Conservation (phyloP, 202 grass and related monocot species). For the Saccharum hybrid region DNA sequence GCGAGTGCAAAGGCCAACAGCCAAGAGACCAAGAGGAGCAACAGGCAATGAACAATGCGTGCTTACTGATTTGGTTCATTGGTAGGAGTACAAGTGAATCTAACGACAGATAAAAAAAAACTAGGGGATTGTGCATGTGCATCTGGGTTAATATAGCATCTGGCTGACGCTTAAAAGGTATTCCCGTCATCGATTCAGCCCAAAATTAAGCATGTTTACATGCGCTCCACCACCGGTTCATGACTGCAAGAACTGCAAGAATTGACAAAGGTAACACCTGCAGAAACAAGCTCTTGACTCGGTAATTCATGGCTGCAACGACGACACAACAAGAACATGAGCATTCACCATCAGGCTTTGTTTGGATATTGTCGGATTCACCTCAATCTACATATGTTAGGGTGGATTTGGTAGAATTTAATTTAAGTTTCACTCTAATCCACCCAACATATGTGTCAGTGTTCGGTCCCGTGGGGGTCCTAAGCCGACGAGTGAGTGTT, state of each 20-base stretch:
- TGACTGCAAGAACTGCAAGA: not conserved
- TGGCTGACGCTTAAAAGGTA: too few relatives aligned
- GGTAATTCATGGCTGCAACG: not conserved
- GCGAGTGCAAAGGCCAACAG: not conserved
- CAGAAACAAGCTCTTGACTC: not conserved
- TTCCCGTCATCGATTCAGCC: not conserved
- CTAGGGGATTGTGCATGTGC: not conserved
- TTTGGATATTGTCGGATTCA: too few relatives aligned
- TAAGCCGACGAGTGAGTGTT: too few relatives aligned
- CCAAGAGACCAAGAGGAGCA: not conserved
- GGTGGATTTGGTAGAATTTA: too few relatives aligned
- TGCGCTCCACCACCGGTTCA: too few relatives aligned
- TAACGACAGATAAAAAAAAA: not conserved
- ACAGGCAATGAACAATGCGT: not conserved
- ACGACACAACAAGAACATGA: not conserved
- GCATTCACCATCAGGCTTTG: slow-evolving; percentile 21
- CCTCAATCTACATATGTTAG: too few relatives aligned
- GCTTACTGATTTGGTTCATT: not conserved
- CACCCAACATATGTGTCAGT: too few relatives aligned
- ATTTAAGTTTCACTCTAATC: too few relatives aligned
- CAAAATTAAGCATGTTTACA: not conserved
- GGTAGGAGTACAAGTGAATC: not conserved
- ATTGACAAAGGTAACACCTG: not conserved
- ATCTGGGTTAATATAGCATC: not conserved
- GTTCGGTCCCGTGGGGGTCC: too few relatives aligned